phyloP scores from a whole-genome alignment of 1,139 yeast genomes.

The Pichia sp. region DNA sequence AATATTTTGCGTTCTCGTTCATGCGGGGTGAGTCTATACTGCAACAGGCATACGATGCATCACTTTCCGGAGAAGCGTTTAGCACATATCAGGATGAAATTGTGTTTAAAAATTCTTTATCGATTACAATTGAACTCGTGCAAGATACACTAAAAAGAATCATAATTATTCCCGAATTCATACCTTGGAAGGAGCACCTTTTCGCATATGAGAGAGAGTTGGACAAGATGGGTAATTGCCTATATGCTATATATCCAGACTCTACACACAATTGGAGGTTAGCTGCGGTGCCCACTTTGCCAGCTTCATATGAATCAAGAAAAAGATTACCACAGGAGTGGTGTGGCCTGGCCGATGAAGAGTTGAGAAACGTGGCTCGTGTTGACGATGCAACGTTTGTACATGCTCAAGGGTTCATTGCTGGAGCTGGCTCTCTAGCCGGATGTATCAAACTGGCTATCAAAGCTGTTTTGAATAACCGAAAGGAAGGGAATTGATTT shows the following conservation, averaged over 20 bases:
- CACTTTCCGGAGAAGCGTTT: conserved; percentile 37
- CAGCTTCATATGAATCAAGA: conserved; percentile 75
- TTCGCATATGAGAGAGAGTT: conserved; percentile 64
- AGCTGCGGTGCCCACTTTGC: conserved; percentile 74
- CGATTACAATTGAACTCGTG: background rate
- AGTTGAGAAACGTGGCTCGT: conserved; percentile 62
- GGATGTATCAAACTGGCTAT: conserved; percentile 72
- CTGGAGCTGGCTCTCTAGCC: conserved; percentile 79
- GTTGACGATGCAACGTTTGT: conserved; percentile 81
- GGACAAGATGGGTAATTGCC: conserved; percentile 46
- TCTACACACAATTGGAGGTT: conserved; percentile 75
- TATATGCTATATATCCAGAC: conserved; percentile 78
- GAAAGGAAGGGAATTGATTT: background rate
- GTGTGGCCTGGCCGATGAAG: conserved; percentile 90
- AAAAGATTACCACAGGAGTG: conserved; percentile 79
- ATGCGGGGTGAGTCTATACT: conserved; percentile 81
- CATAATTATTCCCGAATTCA: conserved; percentile 64
- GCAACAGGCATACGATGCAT: conserved; percentile 51
- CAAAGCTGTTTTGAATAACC: conserved; percentile 11
- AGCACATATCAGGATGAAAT: background rate
- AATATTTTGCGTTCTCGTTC: conserved; percentile 78
- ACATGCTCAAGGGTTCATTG: conserved; percentile 95
- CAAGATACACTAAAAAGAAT: conserved; percentile 32
- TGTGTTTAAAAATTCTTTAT: background rate
- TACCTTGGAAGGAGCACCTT: conserved; percentile 93